Evolutionary conservation across 1,284 basidiomycete genomes (phyloP), one percentile per base, ranked within the genome.

Genomic region (Ustilago loliicola): DNA sequence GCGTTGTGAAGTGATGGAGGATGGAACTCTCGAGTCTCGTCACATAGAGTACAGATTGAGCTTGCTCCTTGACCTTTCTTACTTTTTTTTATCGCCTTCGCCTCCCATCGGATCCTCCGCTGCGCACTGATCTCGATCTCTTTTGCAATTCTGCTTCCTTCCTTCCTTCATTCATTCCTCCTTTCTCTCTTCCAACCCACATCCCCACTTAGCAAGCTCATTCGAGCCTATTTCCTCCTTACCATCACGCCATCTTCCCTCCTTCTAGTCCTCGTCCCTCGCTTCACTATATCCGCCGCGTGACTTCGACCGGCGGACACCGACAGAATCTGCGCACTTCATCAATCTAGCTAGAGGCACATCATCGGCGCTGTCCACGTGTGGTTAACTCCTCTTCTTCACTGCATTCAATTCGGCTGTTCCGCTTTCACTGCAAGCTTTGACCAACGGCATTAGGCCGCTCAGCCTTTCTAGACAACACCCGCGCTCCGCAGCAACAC

Each of bases 291-390:
- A 40, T 58, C 42, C 56, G 56, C 38, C 23, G 25, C 54, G 27
- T 42, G 23, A 4, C 25, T 25, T 30, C 7, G 8, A 19, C 36
- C 42, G 40, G 32, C n/a, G 29, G 15, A 21, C 42, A 45, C 29
- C 56, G 56, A 58, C 27, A 21, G 19, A 47, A 27, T 50, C 48
- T 27, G 48, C 48, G 48, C 48, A 25, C n/a, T 51, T 40, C n/a
- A 29, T 40, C 13, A 30, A 52, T 17, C 40, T 51, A 29, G n/a
- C 23, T 45, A 6, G 52, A 25, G 27, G n/a, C 47, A 32, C 32
- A 19, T 30, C 19, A 5, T 27, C 3, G 48, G 17, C 25, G 25
- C 23, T 5, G 15, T 45, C 47, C 25, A 45, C 32, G 29, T n/a
- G n/a, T 45, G 29, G 11, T n/a, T 9, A 11, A 13, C 30, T 58